These are phyloP conservation scores for Aspergillus leporis DNA, from an alignment of 495 filamentous ascomycete genomes.

Conservation along the genomic window DNA sequence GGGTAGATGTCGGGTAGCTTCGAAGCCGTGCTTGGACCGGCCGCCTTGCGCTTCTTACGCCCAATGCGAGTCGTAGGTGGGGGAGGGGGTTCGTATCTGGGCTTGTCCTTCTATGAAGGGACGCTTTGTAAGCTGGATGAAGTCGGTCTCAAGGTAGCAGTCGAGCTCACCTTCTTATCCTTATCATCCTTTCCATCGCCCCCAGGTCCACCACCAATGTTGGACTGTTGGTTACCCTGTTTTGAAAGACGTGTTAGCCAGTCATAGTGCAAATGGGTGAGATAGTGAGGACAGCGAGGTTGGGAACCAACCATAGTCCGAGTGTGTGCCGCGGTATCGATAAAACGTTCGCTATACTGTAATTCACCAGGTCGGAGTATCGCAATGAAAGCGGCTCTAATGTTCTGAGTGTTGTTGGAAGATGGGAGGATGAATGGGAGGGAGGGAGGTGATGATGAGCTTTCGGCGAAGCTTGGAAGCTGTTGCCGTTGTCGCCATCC, in stretches of 20 bases:
- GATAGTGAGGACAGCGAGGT: constrained; percentile 11
- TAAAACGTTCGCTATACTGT: not conserved
- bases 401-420: constrained; percentile 17
- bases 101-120: constrained; percentile 84
- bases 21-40: constrained; percentile 86
- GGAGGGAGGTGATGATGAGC: constrained; percentile 17
- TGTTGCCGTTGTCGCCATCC: constrained; percentile 25
- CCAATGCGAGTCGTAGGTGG: constrained; percentile 95
- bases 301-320: constrained; percentile 40
- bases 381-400: constrained; percentile 18
- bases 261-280: constrained; percentile 5
- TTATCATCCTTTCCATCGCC: constrained; percentile 83
- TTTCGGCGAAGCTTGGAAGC: constrained; percentile 19
- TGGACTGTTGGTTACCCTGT: constrained; percentile 79
- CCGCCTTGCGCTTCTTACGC: constrained; percentile 94
- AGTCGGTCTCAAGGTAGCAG: no score
- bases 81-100: constrained; percentile 98
- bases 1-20: constrained; percentile 94
- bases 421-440: constrained; percentile 3
- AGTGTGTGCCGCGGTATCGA: not conserved
- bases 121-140: constrained; percentile 20
- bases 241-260: constrained; percentile 24
- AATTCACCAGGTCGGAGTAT: not conserved
- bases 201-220: constrained; percentile 69
- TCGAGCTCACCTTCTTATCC: constrained; percentile 80